Evolutionary conservation across 2,329 filamentous ascomycete species (phyloP), one percentile per base, ranked within the genome.

Genomic region (Cercospora brassicicola): DNA sequence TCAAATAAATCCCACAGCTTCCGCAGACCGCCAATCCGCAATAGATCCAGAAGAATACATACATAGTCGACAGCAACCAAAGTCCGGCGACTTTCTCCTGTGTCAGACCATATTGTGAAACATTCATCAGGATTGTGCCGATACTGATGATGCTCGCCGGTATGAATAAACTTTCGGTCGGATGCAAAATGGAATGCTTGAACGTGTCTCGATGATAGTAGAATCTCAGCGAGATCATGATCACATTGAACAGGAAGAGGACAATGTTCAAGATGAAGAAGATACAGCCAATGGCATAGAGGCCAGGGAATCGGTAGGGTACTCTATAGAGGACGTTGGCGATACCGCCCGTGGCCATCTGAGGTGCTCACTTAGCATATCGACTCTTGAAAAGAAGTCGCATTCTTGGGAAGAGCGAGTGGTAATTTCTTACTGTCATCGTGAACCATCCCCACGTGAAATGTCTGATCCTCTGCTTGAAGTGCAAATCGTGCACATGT

Each of bases 391-490:
- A 26, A 13, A 2, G 15, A 10, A 48, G 57, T 1, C 2, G 23
- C 23, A 10, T 28, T 4, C 15, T 30, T 26, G 23, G 15, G 1
- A 8, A 9, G 7, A 59, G 53, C 10, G 45, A 30, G 11, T 20
- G 6, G 18, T 20, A 18, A 55, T 61, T 55, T 6, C 73, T 70
- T 62, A 77, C 75, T 0, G 86, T 88, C 76, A 88, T 80, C 0
- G 91, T 92, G 74, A 93, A 94, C 84, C 89, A 94, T 0, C 91
- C 93, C 91, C 91, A 94, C 0, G 88, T 89, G 71, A 88, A 85
- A 78, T 89, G 87, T 61, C 84, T 79, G 55, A 89, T 84, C n/a
- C 87, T 80, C 71, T 87, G 81, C 69, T 81, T 84, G 80, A 85
- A 87, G 55, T 78, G 76, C 20, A 86, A 76, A 15, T 74, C 65